Base-by-base conservation (phyloP, 768 basidiomycete species). In the Pleurotus eryngii region DNA sequence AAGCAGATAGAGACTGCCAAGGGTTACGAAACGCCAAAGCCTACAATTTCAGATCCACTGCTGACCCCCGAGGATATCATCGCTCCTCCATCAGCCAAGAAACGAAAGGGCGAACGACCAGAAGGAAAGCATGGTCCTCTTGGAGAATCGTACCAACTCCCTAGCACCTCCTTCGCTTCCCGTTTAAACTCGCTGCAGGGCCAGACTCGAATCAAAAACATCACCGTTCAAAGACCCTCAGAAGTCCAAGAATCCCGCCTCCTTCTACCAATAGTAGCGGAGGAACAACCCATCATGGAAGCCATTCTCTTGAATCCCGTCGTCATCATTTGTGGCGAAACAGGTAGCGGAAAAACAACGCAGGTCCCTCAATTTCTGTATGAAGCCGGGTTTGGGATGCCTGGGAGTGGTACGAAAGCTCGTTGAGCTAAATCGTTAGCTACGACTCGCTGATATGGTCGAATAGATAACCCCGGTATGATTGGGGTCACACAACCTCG, bases 331-430 rank as follows among this genome's bases (percentile, higher is more conserved):
- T 82, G 81, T 56, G 82, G 97, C 70, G 96, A 99, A 77, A 99
- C 97, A 14, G 97, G 97, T 49, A 95, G 92, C 67, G 97, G 97
- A 46, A 99, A 98, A 75, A 98, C 97, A 1, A 99, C 97, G 0
- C 97, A 98, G 70, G 86, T 98, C 5, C 97, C 97, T 9, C 97
- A 98, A 69, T 98, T 98, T 72, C 77, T 99, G n/a, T 98, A 89
- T 59, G 97, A 99, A 70, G 92, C 91, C 18, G 97, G 97, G 0
- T 98, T 95, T 68, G 97, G 96, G 1, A 82, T 83, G 47, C 78
- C 85, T 6, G 85, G 79, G 14, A 91, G 90, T 66, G 92, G 95
- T 95, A 67, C 55, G 81, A 61, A 15, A 43, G 17, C 20, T 59
- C 53, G 5, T 45, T 45, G 42, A 22, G 20, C 27, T 6, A 27